Percentiles rank a stretch among this genome's conserved stretches.
phyloP scores from a whole-genome alignment of 1,284 basidiomycete genomes.

The Ganoderma lingzhi region DNA sequence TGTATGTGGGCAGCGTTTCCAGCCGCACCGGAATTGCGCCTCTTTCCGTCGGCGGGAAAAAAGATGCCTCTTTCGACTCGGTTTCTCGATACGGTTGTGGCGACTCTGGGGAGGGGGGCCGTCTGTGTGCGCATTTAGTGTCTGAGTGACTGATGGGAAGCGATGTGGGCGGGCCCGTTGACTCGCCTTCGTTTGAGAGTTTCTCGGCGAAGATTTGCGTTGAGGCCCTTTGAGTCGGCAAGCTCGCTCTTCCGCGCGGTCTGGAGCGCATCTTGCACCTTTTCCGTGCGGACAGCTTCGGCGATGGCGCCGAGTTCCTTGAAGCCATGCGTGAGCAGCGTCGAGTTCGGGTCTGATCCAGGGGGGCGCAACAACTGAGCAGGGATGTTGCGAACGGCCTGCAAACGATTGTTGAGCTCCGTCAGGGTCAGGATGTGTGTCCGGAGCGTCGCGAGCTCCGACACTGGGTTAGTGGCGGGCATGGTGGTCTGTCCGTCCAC shows the following conservation, averaged over 20 bases:
- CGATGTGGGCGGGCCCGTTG: neutral
- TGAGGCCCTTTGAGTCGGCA: conserved; percentile 55
- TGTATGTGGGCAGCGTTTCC: conserved; percentile 55
- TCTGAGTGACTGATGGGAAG: neutral
- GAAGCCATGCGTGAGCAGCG: conserved; percentile 37
- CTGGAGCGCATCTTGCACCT: conserved; percentile 61
- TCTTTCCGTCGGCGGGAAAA: conserved; percentile 52
- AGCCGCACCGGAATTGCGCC: conserved; percentile 48
- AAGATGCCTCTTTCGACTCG: conserved; percentile 46
- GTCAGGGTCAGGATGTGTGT: conserved; percentile 55
- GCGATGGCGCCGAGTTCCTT: conserved; percentile 48
- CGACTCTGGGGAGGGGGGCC: conserved; percentile 63
- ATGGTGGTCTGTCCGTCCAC: neutral
- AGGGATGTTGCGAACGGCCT: conserved; percentile 53
- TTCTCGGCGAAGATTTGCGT: conserved; percentile 52
- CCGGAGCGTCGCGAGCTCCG: conserved; percentile 41
- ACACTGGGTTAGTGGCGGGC: conserved; percentile 11
- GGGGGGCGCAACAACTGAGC: conserved; percentile 47
- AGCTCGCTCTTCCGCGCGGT: conserved; percentile 59
- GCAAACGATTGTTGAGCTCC: conserved; percentile 53
- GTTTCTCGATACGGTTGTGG: conserved; percentile 62
- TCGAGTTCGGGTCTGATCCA: conserved; percentile 20
- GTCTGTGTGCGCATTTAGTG: conserved; percentile 43
- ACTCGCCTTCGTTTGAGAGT: conserved; percentile 61
- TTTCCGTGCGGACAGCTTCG: conserved; percentile 53